Evolutionary conservation across 768 basidiomycete genomes (phyloP), one percentile per base, ranked within the genome.

Genomic region (Cystofilobasidium bisporidii): DNA sequence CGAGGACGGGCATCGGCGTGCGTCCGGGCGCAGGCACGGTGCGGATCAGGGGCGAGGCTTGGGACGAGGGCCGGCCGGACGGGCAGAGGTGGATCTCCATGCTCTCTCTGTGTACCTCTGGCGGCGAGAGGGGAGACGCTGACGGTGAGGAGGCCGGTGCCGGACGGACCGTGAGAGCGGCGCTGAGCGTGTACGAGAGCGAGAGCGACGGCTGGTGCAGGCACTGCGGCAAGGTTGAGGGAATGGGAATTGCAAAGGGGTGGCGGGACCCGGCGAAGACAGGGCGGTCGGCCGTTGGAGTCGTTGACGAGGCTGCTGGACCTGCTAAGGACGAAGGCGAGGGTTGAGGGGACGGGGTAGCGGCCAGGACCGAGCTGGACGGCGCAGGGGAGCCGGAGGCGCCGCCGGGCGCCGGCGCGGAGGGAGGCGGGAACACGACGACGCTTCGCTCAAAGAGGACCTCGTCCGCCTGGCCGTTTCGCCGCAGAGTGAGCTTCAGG

Each of bases 1-100:
- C 61, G 20, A 56, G 40, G 47, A 68, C 57, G 1, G 65, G 67
- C 12, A 26, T 68, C 30, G 67, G 60, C 22, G 63, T 56, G 8
- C 53, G 53, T 6, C 53, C 28, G 14, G 53, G 53, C 15, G 53
- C 53, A 4, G 53, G 28, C 14, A 56, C 28, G 28, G 18, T 30
- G n/a, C 30, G 41, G 53, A 53, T 64, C 53, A 24, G 38, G 50
- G 38, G 53, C 50, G 38, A 12, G 33, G 22, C 36, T 14, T 24
- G 41, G 18, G 18, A 50, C 40, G 43, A 50, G 18, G 36, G 65
- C 36, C 20, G 58, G 47, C 65, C 65, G 22, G 58, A 60, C 5
- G 67, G 61, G 36, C 67, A 68, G 24, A 68, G 61, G 36, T 68
- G 67, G 32, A 62, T 62, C 50, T 63, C 67, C 61, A 68, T 63